Conservation (phyloP, 176 grass and related monocot species). For the Themeda triandra region DNA sequence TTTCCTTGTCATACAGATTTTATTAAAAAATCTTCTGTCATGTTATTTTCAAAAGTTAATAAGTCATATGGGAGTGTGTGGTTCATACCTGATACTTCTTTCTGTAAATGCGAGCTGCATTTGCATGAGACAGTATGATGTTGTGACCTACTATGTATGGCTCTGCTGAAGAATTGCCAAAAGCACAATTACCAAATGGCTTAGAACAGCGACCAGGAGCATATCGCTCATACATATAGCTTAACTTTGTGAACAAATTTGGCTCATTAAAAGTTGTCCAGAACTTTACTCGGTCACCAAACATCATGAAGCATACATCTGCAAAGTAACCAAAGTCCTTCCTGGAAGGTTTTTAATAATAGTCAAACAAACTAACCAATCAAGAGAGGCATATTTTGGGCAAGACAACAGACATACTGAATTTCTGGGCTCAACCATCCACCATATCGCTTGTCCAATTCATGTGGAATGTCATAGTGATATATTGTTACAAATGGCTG, state of each 20-base stretch:
- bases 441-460: conserved; percentile 57
- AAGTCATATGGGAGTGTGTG: not conserved
- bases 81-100: conserved; percentile 26
- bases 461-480: conserved; percentile 71
- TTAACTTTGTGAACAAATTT: conserved; percentile 26
- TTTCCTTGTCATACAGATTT: not conserved
- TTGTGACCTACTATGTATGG: conserved; percentile 70
- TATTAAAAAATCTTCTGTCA: not conserved
- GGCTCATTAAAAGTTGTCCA: conserved; percentile 63
- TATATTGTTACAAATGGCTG: conserved; percentile 69
- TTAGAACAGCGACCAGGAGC: conserved; percentile 49
- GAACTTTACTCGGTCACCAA: conserved; percentile 57
- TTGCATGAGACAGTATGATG: conserved; percentile 67
- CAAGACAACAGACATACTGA: conserved; percentile 35
- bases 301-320: conserved; percentile 60
- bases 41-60: not conserved
- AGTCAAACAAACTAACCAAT: not conserved
- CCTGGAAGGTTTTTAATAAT: conserved; percentile 26
- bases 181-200: conserved; percentile 52
- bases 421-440: conserved; percentile 67
- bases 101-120: conserved; percentile 49
- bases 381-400: not conserved
- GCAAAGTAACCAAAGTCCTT: conserved; percentile 60
- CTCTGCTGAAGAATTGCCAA: conserved; percentile 59
- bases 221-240: conserved; percentile 21